Conservation (phyloP, 2,329 filamentous ascomycete genomes). For the Tolypocladium amazonense region DNA sequence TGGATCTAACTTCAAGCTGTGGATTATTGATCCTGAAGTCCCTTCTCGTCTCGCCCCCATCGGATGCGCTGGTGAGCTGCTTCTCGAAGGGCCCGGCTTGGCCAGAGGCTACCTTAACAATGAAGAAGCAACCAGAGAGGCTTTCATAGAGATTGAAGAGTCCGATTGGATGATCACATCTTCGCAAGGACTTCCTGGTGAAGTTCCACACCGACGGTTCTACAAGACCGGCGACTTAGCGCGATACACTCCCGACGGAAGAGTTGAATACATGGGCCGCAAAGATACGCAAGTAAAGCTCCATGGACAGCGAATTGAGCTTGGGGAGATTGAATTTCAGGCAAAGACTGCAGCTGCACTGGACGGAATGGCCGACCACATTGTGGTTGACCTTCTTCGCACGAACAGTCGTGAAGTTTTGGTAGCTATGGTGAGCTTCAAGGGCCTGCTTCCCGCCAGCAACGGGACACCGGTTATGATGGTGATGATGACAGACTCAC, state of each 20-base stretch:
- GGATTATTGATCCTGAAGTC: conserved; percentile 10
- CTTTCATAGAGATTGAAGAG: conserved; percentile 13
- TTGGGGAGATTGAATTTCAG: conserved; percentile 10
- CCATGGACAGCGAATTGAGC: conserved; percentile 10
- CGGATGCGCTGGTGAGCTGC: conserved; percentile 10
- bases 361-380: background rate
- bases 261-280: background rate
- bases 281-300: conserved; percentile 3
- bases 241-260: background rate
- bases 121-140: conserved; percentile 13
- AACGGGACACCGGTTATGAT: background rate
- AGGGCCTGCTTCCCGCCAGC: background rate
- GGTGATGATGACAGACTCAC: background rate
- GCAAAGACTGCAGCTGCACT: background rate
- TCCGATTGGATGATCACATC: conserved; percentile 8
- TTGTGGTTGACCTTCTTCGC: conserved; percentile 1
- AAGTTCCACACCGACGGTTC: conserved; percentile 8
- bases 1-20: conserved; percentile 6
- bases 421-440: background rate
- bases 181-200: background rate
- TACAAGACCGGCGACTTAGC: conserved; percentile 11
- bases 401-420: background rate
- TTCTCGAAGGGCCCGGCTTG: conserved; percentile 22
- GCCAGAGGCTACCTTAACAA: conserved; percentile 37
- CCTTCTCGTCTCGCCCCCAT: conserved; percentile 8